Conservation (phyloP, 225 moss, liverwort and hornwort species). For the Bryoerythrophyllum caledonicum region DNA sequence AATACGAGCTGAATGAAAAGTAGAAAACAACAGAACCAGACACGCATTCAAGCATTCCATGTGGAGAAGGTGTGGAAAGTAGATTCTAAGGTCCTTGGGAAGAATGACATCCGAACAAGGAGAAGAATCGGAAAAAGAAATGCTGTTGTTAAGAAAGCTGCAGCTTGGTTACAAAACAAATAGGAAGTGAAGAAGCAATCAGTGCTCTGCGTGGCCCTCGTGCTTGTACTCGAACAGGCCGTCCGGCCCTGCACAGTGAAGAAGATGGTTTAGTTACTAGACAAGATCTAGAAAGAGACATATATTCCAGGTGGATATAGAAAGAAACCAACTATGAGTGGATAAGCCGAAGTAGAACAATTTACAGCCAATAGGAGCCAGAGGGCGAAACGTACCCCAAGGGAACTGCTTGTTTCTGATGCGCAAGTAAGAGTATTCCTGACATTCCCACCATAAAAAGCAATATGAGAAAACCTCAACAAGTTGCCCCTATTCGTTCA, state of each 20-base stretch:
- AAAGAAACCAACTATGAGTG: not conserved
- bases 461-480: constrained; percentile 8
- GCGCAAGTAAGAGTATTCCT: constrained; percentile 55
- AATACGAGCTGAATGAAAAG: no score
- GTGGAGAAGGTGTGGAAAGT: not conserved
- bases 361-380: not conserved
- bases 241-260: constrained; percentile 39
- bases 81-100: not conserved
- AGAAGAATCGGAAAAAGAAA: constrained; percentile 12
- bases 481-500: no score
- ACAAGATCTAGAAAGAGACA: not conserved
- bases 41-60: not conserved
- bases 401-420: constrained; percentile 60
- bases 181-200: constrained; percentile 7
- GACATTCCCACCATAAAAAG: constrained; percentile 29
- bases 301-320: not conserved
- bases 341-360: not conserved
- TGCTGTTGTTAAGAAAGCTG: constrained; percentile 14
- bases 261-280: not conserved
- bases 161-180: constrained; percentile 24
- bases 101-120: constrained; percentile 19
- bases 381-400: constrained; percentile 39
- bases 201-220: constrained; percentile 37
- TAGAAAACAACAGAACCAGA: no score
- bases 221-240: constrained; percentile 47